Conservation (phyloP, 371 early-diverging fungal species). For the Rhizopus microsporus region DNA sequence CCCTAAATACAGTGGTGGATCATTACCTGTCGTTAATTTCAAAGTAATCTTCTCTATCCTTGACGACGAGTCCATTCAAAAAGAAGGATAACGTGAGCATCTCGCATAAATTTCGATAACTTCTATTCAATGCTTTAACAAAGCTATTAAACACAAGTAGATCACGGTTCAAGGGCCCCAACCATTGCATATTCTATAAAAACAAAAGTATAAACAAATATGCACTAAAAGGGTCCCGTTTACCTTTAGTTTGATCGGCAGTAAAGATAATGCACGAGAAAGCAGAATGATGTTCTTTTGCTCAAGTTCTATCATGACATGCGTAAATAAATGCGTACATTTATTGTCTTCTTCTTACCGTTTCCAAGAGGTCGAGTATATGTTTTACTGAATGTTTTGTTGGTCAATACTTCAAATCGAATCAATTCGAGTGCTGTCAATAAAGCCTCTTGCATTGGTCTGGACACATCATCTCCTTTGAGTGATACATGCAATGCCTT, state of each 20-base stretch:
- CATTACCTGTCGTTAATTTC: slow-evolving; percentile 3
- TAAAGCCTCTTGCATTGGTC: slow-evolving; percentile 53
- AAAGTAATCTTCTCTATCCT: slow-evolving; percentile 45
- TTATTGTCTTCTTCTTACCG: slow-evolving; percentile 24
- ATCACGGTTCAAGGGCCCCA: slow-evolving; percentile 72
- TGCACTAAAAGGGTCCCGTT: neutral
- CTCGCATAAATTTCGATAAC: slow-evolving; percentile 65
- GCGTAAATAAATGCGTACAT: slow-evolving; percentile 6
- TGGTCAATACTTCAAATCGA: slow-evolving; percentile 56
- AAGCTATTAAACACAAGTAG: slow-evolving; percentile 74
- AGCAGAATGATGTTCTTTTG: slow-evolving; percentile 36
- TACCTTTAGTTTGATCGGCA: slow-evolving; percentile 53
- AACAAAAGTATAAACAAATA: slow-evolving; percentile 1
- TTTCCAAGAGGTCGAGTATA: slow-evolving; percentile 49
- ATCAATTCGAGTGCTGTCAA: slow-evolving; percentile 64
- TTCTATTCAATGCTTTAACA: slow-evolving; percentile 59
- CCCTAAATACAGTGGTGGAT: neutral
- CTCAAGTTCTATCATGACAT: slow-evolving; percentile 8
- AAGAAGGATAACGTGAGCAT: slow-evolving; percentile 61
- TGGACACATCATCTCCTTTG: slow-evolving; percentile 15
- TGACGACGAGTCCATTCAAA: slow-evolving; percentile 50
- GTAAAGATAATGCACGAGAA: slow-evolving; percentile 58
- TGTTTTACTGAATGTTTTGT: slow-evolving; percentile 52
- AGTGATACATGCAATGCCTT: slow-evolving; percentile 42
- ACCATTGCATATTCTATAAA: slow-evolving; percentile 56